Evolutionary conservation across 805 yeast genomes (phyloP).

Genomic region (Hanseniaspora hatyaiensis): DNA sequence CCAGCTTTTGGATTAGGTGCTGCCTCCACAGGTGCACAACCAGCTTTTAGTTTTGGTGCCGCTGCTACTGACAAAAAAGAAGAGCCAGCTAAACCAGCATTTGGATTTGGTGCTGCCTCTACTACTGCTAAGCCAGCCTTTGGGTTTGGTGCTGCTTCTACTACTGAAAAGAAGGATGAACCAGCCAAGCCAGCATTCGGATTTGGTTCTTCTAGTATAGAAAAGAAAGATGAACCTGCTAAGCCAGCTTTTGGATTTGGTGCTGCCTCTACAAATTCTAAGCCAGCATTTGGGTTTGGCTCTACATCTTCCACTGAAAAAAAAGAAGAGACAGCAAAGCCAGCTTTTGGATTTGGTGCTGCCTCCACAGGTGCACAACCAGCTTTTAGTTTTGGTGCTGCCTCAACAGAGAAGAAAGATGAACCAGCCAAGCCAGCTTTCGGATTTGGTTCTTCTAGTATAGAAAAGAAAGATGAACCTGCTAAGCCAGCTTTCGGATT

Average conservation of each 20-base stretch:
- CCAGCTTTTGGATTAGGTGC: constrained; percentile 20
- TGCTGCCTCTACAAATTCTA: constrained; percentile 13
- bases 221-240: constrained; percentile 3
- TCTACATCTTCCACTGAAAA: constrained; percentile 1
- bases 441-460: constrained; percentile 14
- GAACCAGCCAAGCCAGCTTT: constrained; percentile 15
- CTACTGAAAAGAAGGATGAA: no score
- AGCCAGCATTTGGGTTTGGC: constrained; percentile 16
- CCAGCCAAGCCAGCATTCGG: background rate
- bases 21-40: constrained; percentile 13
- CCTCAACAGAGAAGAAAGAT: constrained; percentile 8
- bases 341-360: background rate
- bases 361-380: constrained; percentile 16
- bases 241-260: constrained; percentile 19
- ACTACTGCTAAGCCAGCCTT: constrained; percentile 18
- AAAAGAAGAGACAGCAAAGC: background rate
- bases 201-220: no score
- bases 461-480: background rate
- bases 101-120: constrained; percentile 16
- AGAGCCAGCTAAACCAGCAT: constrained; percentile 12
- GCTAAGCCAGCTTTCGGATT: constrained; percentile 18
- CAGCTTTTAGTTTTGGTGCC: constrained; percentile 18
- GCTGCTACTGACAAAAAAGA: constrained; percentile 10
- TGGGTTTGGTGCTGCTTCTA: constrained; percentile 6
- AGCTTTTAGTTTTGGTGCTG: no score